Conservation (phyloP, 1,139 yeast genomes). For the Meyerozyma guilliermondii region DNA sequence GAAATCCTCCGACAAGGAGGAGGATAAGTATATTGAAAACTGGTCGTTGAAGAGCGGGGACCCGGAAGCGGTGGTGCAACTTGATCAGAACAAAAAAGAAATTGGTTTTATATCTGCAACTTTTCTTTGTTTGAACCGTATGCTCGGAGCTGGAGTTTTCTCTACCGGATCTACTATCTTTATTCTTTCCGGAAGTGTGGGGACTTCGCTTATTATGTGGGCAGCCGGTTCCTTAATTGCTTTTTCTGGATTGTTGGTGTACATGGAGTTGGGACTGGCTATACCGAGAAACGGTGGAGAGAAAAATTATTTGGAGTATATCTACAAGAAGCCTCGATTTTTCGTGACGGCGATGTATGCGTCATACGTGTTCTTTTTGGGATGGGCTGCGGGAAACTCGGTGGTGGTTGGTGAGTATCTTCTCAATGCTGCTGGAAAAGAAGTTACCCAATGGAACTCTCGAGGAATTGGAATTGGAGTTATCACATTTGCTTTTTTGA, state of each 20-base stretch:
- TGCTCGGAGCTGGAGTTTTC: constrained; percentile 87
- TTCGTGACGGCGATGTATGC: constrained; percentile 74
- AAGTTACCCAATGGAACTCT: constrained; percentile 69
- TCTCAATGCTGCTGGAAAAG: constrained; percentile 66
- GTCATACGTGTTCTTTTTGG: constrained; percentile 67
- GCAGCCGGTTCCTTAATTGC: constrained; percentile 72
- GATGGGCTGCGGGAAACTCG: constrained; percentile 82
- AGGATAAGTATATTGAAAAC: constrained; percentile 8
- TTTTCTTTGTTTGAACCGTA: constrained; percentile 69
- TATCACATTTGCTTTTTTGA: constrained; percentile 62
- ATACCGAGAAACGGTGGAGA: constrained; percentile 88
- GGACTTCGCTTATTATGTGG: constrained; percentile 71
- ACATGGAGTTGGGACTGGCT: constrained; percentile 81
- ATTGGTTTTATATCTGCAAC: constrained; percentile 68
- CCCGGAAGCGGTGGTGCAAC: constrained; percentile 32
- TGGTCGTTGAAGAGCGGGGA: constrained; percentile 18
- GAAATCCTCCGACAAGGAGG: constrained; percentile 10
- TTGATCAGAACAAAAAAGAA: constrained; percentile 50
- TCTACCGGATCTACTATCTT: constrained; percentile 80
- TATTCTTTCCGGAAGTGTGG: constrained; percentile 67
- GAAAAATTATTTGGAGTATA: constrained; percentile 73
- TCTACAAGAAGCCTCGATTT: constrained; percentile 64
- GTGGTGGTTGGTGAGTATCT: constrained; percentile 46
- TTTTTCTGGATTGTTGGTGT: constrained; percentile 67
- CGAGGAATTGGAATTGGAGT: constrained; percentile 74